phyloP scores from a whole-genome alignment of 192 early-diverging fungal species.

The Rhizophlyctis rosea region DNA sequence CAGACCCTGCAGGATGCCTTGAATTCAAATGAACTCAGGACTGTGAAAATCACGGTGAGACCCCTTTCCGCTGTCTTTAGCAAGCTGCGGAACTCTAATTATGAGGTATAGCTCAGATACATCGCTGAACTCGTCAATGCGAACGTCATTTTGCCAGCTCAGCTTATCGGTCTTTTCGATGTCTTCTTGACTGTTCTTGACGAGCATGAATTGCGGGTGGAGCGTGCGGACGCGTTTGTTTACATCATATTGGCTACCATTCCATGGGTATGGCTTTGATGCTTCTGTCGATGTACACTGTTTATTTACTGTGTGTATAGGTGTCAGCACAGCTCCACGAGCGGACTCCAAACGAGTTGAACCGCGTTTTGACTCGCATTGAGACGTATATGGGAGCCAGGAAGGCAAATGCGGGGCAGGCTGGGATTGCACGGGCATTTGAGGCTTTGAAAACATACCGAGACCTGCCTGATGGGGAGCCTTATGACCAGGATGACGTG shows the following conservation, averaged over 20 bases:
- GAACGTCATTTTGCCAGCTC: slow-evolving; percentile 65
- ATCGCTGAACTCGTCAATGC: slow-evolving; percentile 77
- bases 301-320: slow-evolving; percentile 5
- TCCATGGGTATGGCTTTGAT: slow-evolving; percentile 75
- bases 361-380: slow-evolving; percentile 23
- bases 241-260: slow-evolving; percentile 72
- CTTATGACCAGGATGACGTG: slow-evolving; percentile 36
- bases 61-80: slow-evolving; percentile 1
- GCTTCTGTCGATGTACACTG: background rate
- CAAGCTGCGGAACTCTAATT: background rate
- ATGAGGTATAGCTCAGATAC: slow-evolving; percentile 44
- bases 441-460: slow-evolving; percentile 38
- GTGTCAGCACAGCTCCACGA: slow-evolving; percentile 44
- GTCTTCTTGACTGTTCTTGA: slow-evolving; percentile 56
- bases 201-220: slow-evolving; percentile 46
- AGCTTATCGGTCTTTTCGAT: slow-evolving; percentile 64
- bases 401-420: slow-evolving; percentile 5
- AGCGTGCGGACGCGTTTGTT: slow-evolving; percentile 67
- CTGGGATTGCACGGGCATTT: slow-evolving; percentile 27
- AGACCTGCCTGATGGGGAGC: slow-evolving; percentile 26
- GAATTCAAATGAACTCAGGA: slow-evolving; percentile 58
- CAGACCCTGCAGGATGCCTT: slow-evolving; percentile 56
- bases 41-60: slow-evolving; percentile 67
- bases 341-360: slow-evolving; percentile 44
- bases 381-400: slow-evolving; percentile 37